A percentile compares a stretch with the other conserved stretches of the same genome.
Conservation (phyloP, 495 filamentous ascomycete genomes). For the Corynascus novoguineensis region DNA sequence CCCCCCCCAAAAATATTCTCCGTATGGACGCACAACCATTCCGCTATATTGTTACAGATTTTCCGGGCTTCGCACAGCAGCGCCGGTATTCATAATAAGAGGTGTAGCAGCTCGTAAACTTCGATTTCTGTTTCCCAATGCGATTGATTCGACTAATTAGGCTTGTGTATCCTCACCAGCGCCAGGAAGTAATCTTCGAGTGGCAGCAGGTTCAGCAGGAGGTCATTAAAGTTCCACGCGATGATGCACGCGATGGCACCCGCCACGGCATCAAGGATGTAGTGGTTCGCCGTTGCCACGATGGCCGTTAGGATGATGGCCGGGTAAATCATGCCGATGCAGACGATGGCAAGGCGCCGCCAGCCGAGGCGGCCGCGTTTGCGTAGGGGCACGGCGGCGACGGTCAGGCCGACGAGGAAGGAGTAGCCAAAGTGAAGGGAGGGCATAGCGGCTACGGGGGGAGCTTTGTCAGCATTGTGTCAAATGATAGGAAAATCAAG, state of each 20-base stretch:
- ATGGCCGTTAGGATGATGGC: constrained; percentile 60
- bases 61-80: too few relatives aligned
- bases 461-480: background rate
- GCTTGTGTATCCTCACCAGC: constrained; percentile 28
- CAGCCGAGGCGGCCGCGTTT: constrained; percentile 23
- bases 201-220: constrained; percentile 26
- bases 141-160: constrained; percentile 7
- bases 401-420: constrained; percentile 65
- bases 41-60: too few relatives aligned
- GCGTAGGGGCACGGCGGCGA: constrained; percentile 40
- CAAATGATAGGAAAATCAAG: background rate
- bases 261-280: constrained; percentile 64
- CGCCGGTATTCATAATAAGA: too few relatives aligned
- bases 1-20: too few relatives aligned
- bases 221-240: constrained; percentile 27
- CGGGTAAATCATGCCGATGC: constrained; percentile 60
- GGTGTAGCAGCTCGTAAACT: too few relatives aligned
- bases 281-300: constrained; percentile 69
- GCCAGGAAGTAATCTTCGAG: constrained; percentile 31
- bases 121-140: too few relatives aligned
- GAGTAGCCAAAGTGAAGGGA: constrained; percentile 77
- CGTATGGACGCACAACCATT: too few relatives aligned
- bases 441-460: constrained; percentile 61
- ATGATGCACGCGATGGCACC: constrained; percentile 42
- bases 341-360: constrained; percentile 30